phyloP scores from a whole-genome alignment of 352 stramenopile genomes.

The Phytophthora tubulina region DNA sequence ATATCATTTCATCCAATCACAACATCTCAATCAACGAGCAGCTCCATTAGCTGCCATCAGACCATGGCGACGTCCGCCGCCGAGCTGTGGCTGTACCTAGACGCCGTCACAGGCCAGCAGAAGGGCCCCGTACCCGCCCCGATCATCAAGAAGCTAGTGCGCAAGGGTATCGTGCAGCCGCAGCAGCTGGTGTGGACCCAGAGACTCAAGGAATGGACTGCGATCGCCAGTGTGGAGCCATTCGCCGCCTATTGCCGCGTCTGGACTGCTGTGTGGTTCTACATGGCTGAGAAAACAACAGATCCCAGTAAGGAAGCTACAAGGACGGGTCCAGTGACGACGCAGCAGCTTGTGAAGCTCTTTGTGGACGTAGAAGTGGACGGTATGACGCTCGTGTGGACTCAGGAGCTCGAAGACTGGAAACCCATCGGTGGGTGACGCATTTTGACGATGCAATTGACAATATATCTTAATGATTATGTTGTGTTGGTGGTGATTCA shows the following conservation, averaged over 20 bases:
- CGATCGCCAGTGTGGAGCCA: constrained; percentile 53
- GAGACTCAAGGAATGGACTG: constrained; percentile 64
- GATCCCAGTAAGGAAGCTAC: constrained; percentile 15
- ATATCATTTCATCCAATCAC: constrained; percentile 23
- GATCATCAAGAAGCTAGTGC: constrained; percentile 78
- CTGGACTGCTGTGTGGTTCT: constrained; percentile 72
- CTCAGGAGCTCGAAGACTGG: constrained; percentile 56
- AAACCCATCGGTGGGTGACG: constrained; percentile 61
- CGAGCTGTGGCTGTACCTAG: constrained; percentile 83
- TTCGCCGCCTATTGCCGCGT: constrained; percentile 64
- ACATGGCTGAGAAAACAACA: constrained; percentile 47
- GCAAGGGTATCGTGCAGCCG: constrained; percentile 63
- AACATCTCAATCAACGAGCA: neutral
- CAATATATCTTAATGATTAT: constrained; percentile 7
- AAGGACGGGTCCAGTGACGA: constrained; percentile 56
- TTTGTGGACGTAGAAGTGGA: constrained; percentile 77
- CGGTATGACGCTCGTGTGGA: constrained; percentile 81
- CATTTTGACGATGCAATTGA: constrained; percentile 1
- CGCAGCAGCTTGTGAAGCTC: constrained; percentile 60
- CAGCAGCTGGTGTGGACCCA: constrained; percentile 81
- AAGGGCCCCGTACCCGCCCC: constrained; percentile 68
- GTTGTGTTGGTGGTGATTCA: constrained; percentile 23
- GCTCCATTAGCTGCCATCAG: neutral
- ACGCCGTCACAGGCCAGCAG: constrained; percentile 64
- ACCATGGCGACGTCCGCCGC: constrained; percentile 11